phyloP scores from a whole-genome alignment of 2,329 filamentous ascomycete species.

The Dryadomyces quercus-mongolicae region DNA sequence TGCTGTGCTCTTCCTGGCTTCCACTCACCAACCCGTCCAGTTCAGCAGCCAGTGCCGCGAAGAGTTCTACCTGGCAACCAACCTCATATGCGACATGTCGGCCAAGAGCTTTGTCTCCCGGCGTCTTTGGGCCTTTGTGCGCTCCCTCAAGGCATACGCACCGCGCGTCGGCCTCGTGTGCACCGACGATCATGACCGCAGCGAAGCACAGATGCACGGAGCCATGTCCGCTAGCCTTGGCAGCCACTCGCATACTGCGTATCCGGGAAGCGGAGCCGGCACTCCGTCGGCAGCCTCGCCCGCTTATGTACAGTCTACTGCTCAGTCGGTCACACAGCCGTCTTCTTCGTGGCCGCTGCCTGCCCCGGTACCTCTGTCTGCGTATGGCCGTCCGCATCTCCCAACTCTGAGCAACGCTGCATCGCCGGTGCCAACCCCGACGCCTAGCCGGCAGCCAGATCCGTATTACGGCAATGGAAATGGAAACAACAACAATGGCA shows the following conservation, averaged over 20 bases:
- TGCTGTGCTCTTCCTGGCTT: slow-evolving; percentile 64
- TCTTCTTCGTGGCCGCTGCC: background rate
- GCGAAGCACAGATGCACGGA: background rate
- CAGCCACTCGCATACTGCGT: too few species aligned
- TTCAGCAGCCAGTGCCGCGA: slow-evolving; percentile 58
- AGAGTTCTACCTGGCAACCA: slow-evolving; percentile 69
- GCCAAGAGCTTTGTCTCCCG: slow-evolving; percentile 60
- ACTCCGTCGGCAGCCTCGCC: background rate
- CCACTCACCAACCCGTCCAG: slow-evolving; percentile 59
- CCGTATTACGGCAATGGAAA: background rate
- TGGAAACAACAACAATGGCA: too few species aligned
- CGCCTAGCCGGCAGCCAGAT: background rate
- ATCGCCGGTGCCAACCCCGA: background rate
- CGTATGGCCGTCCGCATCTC: background rate
- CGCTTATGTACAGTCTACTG: background rate
- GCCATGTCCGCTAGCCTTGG: background rate
- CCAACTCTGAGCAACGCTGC: background rate
- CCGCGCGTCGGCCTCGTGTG: slow-evolving; percentile 53
- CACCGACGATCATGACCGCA: slow-evolving; percentile 25
- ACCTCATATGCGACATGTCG: slow-evolving; percentile 61
- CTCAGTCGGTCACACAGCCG: too few species aligned
- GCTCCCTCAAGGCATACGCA: slow-evolving; percentile 58
- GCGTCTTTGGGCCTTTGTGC: slow-evolving; percentile 61
- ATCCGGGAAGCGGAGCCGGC: background rate
- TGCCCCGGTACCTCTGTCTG: background rate